These are phyloP conservation scores for Rhododendron molle DNA, from an alignment of 148 eudicot genomes.

Conservation along the genomic window DNA sequence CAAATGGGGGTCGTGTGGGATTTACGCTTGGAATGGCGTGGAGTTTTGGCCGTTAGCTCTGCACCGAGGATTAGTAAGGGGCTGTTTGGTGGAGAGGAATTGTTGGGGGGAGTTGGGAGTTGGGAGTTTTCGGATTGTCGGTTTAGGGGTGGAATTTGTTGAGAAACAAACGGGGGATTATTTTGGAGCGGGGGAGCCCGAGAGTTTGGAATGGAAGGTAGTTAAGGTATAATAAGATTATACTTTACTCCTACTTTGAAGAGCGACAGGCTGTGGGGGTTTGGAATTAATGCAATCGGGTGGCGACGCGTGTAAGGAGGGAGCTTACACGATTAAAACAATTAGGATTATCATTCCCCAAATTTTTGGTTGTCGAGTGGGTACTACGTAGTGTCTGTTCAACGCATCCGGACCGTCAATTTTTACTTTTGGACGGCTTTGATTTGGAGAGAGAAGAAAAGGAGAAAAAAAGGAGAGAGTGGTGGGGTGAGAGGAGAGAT, in stretches of 20 bases:
- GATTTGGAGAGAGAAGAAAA: too few relatives aligned
- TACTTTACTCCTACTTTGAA: not conserved
- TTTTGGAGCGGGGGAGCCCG: not conserved
- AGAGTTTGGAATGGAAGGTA: not conserved
- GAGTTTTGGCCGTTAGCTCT: not conserved
- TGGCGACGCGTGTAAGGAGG: not conserved
- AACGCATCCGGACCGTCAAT: too few relatives aligned
- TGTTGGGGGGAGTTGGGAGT: not conserved
- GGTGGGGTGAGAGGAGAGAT: too few relatives aligned
- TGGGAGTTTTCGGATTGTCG: not conserved
- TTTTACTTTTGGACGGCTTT: too few relatives aligned
- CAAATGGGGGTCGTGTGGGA: not conserved
- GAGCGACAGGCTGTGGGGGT: not conserved
- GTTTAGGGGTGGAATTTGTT: not conserved
- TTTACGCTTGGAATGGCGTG: slow-evolving; percentile 1
- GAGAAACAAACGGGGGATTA: not conserved
- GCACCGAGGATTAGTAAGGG: not conserved
- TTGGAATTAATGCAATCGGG: not conserved
- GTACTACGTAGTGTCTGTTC: too few relatives aligned
- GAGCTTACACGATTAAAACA: not conserved
- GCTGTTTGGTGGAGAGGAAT: not conserved
- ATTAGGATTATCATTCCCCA: not conserved
- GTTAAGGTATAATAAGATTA: not conserved
- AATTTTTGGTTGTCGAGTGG: too few relatives aligned
- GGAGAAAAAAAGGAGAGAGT: too few relatives aligned